phyloP scores from a whole-genome alignment of 2,329 filamentous ascomycete species.

The Hypoxylon sp. region DNA sequence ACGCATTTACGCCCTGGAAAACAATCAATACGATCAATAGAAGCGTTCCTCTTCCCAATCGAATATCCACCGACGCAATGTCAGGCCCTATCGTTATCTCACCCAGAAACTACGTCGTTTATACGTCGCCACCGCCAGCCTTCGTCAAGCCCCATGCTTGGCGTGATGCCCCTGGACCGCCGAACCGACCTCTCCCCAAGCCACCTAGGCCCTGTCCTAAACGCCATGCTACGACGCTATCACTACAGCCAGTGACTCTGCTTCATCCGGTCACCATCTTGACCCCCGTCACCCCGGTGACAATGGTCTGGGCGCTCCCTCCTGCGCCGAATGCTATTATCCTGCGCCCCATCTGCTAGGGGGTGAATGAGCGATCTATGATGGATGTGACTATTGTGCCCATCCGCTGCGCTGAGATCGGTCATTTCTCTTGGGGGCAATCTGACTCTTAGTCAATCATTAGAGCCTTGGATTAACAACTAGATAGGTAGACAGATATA shows the following conservation, averaged over 20 bases:
- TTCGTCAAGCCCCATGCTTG: background rate
- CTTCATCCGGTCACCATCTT: conserved; percentile 19
- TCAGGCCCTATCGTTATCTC: conserved; percentile 19
- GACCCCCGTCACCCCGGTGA: conserved; percentile 7
- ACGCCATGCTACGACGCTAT: background rate
- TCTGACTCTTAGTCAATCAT: background rate
- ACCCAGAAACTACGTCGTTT: conserved; percentile 26
- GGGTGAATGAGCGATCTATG: background rate
- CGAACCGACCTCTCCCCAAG: conserved; percentile 21
- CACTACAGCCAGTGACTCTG: conserved; percentile 6
- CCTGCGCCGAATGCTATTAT: conserved; percentile 10
- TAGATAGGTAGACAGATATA: background rate
- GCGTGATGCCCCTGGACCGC: conserved; percentile 28
- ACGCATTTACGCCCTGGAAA: background rate
- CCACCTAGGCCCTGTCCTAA: conserved; percentile 12
- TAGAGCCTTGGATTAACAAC: background rate
- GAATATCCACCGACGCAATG: background rate
- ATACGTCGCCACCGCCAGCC: conserved; percentile 17
- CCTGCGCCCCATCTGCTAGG: conserved; percentile 17
- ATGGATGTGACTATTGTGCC: background rate
- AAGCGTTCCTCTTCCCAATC: background rate
- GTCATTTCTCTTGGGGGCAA: background rate
- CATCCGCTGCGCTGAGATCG: background rate
- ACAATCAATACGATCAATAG: background rate
- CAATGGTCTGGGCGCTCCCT: background rate